Conservation (phyloP, 2,329 filamentous ascomycete species). For the Didymella exigua region DNA sequence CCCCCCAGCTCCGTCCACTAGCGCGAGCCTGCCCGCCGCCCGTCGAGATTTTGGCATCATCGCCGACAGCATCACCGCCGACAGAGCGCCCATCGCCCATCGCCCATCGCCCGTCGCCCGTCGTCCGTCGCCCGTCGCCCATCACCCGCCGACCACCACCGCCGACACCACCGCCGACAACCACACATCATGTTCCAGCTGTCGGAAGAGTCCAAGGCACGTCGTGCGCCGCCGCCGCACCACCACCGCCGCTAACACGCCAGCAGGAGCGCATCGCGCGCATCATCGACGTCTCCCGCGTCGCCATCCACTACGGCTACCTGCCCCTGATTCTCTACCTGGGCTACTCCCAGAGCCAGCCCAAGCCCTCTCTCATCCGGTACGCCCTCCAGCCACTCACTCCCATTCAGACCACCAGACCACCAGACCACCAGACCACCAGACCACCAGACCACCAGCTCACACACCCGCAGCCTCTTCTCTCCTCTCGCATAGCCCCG, state of each 20-base stretch:
- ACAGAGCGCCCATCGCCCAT: slow-evolving; percentile 14
- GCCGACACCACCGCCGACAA: background rate
- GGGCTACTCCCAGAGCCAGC: slow-evolving; percentile 93
- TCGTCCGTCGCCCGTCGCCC: slow-evolving; percentile 2
- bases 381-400: slow-evolving; percentile 40
- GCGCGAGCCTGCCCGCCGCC: slow-evolving; percentile 14
- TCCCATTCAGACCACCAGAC: no score
- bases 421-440: no score
- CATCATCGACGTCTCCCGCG: slow-evolving; percentile 91
- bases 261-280: slow-evolving; percentile 92
- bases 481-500: slow-evolving; percentile 45
- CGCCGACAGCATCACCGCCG: slow-evolving; percentile 12
- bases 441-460: slow-evolving; percentile 25
- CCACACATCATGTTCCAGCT: slow-evolving; percentile 62
- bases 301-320: slow-evolving; percentile 98
- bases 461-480: slow-evolving; percentile 41
- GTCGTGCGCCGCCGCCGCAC: slow-evolving; percentile 3
- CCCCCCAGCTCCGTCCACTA: slow-evolving; percentile 20
- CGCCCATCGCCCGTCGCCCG: slow-evolving; percentile 18
- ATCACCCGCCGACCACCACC: background rate
- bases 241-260: slow-evolving; percentile 28
- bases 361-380: slow-evolving; percentile 80
- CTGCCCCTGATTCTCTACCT: slow-evolving; percentile 96
- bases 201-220: slow-evolving; percentile 96
- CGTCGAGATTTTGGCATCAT: slow-evolving; percentile 32